A percentile compares a stretch with the other conserved stretches of the same genome.
Conservation (phyloP, 768 basidiomycete genomes). For the Grammothele lineata region DNA sequence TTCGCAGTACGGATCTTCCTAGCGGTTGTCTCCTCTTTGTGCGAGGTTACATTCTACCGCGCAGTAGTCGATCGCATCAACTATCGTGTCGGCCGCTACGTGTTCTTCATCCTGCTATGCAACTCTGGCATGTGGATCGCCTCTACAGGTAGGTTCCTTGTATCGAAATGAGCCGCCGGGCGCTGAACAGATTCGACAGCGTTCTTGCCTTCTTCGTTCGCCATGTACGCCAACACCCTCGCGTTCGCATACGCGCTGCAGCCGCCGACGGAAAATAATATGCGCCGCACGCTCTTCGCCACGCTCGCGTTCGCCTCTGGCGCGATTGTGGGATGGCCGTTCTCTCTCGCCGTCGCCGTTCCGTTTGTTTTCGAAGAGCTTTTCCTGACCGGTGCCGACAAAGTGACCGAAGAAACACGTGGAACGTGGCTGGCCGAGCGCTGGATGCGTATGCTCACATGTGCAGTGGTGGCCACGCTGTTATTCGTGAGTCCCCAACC, state of each 20-base stretch:
- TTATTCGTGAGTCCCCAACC: constrained; percentile 51
- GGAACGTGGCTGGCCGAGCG: constrained; percentile 57
- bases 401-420: constrained; percentile 42
- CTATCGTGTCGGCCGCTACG: constrained; percentile 88
- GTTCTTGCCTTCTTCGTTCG: constrained; percentile 91
- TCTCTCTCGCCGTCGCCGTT: constrained; percentile 79
- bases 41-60: constrained; percentile 82
- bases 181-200: no score
- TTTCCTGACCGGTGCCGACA: constrained; percentile 70
- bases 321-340: constrained; percentile 95
- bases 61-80: constrained; percentile 78
- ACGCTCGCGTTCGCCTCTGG: constrained; percentile 75
- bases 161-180: no score
- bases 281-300: constrained; percentile 55
- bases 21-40: constrained; percentile 65
- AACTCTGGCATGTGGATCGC: constrained; percentile 97
- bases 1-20: constrained; percentile 83
- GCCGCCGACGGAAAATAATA: constrained; percentile 50
- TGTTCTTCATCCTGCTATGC: constrained; percentile 79
- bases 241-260: constrained; percentile 69
- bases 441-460: constrained; percentile 50
- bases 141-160: constrained; percentile 70
- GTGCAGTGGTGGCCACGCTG: constrained; percentile 52
- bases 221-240: constrained; percentile 84
- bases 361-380: constrained; percentile 92